A percentile compares a stretch with the other conserved stretches of the same genome.
Conservation (phyloP, 2,329 filamentous ascomycete genomes). For the Arthrobotrys sinensis region DNA sequence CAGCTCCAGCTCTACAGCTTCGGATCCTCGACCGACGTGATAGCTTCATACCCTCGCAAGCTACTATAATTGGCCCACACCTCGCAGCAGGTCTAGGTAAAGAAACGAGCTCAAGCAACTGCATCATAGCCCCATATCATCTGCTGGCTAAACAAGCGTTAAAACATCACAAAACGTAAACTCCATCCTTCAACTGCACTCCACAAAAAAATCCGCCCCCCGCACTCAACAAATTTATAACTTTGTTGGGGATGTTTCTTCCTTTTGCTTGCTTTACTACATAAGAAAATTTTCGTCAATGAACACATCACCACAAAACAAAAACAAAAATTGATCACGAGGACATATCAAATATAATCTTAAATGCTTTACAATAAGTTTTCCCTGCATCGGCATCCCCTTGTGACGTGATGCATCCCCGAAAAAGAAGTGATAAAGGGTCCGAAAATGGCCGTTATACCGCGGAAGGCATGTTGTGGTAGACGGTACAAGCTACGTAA, state of each 20-base stretch:
- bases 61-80: constrained; percentile 27
- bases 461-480: constrained; percentile 3
- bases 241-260: constrained; percentile 31
- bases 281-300: constrained; percentile 6
- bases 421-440: not conserved
- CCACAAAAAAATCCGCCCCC: constrained; percentile 20
- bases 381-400: constrained; percentile 27
- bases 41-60: constrained; percentile 25
- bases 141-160: constrained; percentile 19
- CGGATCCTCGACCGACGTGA: constrained; percentile 14
- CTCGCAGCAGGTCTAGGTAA: not conserved
- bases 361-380: constrained; percentile 1
- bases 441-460: constrained; percentile 18
- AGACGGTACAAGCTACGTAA: constrained; percentile 3
- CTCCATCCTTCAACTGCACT: constrained; percentile 21
- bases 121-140: constrained; percentile 34
- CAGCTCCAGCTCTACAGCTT: constrained; percentile 9
- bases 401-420: constrained; percentile 29
- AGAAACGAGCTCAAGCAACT: constrained; percentile 27
- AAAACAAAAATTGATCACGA: constrained; percentile 24
- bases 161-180: constrained; percentile 35
- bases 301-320: constrained; percentile 27
- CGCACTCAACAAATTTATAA: constrained; percentile 28
- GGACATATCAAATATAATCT: constrained; percentile 21
- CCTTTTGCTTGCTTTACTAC: constrained; percentile 3